A percentile compares a stretch with the other conserved stretches of the same genome.
Conservation (phyloP, 345 rosid species). For the Rhizophora apiculata region DNA sequence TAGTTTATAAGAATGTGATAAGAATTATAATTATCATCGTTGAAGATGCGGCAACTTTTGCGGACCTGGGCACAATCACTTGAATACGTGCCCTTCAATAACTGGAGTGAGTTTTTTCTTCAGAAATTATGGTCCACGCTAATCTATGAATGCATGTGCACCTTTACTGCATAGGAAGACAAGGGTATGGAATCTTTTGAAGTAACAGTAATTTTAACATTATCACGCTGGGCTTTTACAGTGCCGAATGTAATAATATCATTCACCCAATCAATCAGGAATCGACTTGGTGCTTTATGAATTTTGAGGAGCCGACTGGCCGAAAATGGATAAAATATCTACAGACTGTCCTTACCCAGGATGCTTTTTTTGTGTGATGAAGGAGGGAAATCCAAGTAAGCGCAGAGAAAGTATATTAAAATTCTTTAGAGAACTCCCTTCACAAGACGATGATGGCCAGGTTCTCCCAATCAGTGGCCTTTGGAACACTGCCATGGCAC, state of each 20-base stretch:
- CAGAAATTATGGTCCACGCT: no score
- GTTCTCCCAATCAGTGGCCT: constrained; percentile 98
- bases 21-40: no score
- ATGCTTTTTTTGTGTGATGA: constrained; percentile 98
- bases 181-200: background rate
- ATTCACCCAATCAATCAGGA: constrained; percentile 2
- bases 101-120: no score
- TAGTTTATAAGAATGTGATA: no score
- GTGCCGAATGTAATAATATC: background rate
- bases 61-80: no score
- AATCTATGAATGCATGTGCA: no score
- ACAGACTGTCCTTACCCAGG: constrained; percentile 97
- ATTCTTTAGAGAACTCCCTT: constrained; percentile 93
- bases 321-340: constrained; percentile 70
- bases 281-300: constrained; percentile 6
- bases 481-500: constrained; percentile 99
- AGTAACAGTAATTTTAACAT: background rate
- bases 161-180: background rate
- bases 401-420: constrained; percentile 85
- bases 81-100: no score
- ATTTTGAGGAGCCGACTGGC: background rate
- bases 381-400: constrained; percentile 97
- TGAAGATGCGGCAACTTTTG: no score
- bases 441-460: constrained; percentile 93
- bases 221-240: background rate